phyloP scores from a whole-genome alignment of 768 basidiomycete species.

The Termitomyces sp. region DNA sequence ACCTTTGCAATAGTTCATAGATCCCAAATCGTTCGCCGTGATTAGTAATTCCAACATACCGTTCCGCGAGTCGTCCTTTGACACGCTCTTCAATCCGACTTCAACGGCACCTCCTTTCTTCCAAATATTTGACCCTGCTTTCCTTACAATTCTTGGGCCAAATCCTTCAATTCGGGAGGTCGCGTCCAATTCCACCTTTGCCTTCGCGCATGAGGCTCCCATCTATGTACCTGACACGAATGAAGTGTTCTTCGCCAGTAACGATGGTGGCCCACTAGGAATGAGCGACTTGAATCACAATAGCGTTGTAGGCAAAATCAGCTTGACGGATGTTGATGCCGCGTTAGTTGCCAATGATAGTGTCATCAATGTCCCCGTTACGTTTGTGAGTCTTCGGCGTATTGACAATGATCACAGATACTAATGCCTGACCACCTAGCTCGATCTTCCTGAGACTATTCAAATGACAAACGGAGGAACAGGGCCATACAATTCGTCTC shows the following conservation, averaged over 20 bases:
- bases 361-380: constrained; percentile 47
- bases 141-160: constrained; percentile 56
- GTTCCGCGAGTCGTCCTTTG: constrained; percentile 35
- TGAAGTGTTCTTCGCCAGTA: constrained; percentile 70
- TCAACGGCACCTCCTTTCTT: constrained; percentile 56
- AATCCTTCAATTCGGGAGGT: constrained; percentile 56
- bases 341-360: constrained; percentile 33
- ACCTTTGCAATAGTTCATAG: constrained; percentile 39
- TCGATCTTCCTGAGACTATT: constrained; percentile 53
- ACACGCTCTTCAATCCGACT: constrained; percentile 57
- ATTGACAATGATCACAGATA: background rate
- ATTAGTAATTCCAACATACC: constrained; percentile 36
- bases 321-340: constrained; percentile 48
- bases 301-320: constrained; percentile 61
- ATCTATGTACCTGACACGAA: constrained; percentile 65
- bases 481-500: constrained; percentile 53
- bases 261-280: constrained; percentile 61
- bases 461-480: constrained; percentile 75
- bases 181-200: constrained; percentile 56
- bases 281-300: constrained; percentile 62
- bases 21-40: constrained; percentile 50
- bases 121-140: constrained; percentile 44
- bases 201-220: constrained; percentile 79
- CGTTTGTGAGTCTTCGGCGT: constrained; percentile 26
- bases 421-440: constrained; percentile 28